These are phyloP conservation scores for Saposhnikovia divaricata DNA, from an alignment of 129 eudicot genomes.

Conservation along the genomic window DNA sequence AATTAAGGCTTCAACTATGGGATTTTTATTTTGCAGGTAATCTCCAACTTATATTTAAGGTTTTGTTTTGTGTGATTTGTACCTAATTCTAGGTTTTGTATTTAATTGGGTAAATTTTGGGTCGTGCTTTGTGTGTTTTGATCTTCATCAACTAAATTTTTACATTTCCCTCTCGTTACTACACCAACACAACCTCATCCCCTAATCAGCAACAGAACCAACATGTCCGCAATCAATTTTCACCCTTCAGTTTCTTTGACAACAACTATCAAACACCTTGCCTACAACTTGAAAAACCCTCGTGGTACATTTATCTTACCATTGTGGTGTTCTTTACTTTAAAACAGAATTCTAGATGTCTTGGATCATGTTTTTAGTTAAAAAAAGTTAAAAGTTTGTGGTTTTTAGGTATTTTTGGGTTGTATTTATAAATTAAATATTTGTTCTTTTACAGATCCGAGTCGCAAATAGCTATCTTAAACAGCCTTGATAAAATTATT, in stretches of 20 bases:
- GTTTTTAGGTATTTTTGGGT: background rate
- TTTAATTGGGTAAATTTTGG: too few species aligned
- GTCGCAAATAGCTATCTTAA: background rate
- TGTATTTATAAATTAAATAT: background rate
- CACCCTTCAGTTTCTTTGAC: conserved; percentile 44
- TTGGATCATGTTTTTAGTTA: background rate
- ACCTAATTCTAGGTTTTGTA: too few species aligned
- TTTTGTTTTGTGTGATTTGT: too few species aligned
- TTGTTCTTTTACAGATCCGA: background rate
- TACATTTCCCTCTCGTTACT: background rate
- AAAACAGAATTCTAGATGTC: too few species aligned
- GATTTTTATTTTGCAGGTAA: too few species aligned
- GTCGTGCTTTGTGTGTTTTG: too few species aligned
- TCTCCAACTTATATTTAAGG: too few species aligned
- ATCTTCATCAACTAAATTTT: too few species aligned
- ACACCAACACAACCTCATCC: conserved; percentile 8
- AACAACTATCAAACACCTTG: conserved; percentile 50
- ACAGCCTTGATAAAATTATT: background rate
- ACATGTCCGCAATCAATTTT: conserved; percentile 53
- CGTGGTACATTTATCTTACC: too few species aligned
- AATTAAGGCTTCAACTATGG: too few species aligned
- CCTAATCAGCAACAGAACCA: background rate
- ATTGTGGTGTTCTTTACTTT: too few species aligned
- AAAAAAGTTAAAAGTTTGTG: background rate
- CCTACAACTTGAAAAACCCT: conserved; percentile 20